A percentile compares a stretch with the other conserved stretches of the same genome.
Evolutionary conservation across 2,329 filamentous ascomycete genomes (phyloP).

Genomic region (Apiospora aurea): DNA sequence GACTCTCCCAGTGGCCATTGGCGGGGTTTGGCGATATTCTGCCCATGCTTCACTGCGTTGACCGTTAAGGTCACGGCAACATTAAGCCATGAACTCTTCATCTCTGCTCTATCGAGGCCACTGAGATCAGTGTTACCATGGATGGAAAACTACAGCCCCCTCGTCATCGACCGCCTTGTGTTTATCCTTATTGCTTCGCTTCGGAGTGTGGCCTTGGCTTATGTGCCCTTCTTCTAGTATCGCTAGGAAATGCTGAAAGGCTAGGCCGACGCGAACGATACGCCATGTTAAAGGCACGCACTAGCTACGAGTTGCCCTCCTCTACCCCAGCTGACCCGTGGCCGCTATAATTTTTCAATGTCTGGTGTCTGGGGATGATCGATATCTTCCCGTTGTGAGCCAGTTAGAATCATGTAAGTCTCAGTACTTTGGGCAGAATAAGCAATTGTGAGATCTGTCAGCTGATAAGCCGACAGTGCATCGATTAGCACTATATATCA

Average conservation of each 20-base stretch:
- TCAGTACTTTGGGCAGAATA: not conserved
- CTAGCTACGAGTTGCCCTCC: not conserved
- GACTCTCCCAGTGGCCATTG: not conserved
- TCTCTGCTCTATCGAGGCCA: not conserved
- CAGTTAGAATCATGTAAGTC: not conserved
- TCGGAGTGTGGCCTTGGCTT: not conserved
- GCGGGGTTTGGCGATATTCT: not conserved
- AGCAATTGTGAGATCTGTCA: slow-evolving; percentile 9
- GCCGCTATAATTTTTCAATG: not conserved
- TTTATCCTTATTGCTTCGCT: not conserved
- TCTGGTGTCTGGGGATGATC: not conserved
- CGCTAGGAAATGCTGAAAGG: not conserved
- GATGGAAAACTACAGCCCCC: not conserved
- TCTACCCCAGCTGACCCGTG: not conserved
- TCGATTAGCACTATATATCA: not conserved
- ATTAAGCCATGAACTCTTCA: not conserved
- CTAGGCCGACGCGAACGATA: slow-evolving; percentile 3
- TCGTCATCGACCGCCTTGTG: not conserved
- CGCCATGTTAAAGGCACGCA: not conserved
- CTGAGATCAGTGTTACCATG: not conserved
- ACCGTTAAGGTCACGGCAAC: not conserved
- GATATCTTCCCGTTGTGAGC: not conserved
- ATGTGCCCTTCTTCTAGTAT: not conserved
- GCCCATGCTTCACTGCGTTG: not conserved
- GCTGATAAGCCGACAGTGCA: not conserved